A percentile compares a stretch with the other conserved stretches of the same genome.
phyloP scores from a whole-genome alignment of 805 yeast species.

The Teunomyces tritomae region DNA sequence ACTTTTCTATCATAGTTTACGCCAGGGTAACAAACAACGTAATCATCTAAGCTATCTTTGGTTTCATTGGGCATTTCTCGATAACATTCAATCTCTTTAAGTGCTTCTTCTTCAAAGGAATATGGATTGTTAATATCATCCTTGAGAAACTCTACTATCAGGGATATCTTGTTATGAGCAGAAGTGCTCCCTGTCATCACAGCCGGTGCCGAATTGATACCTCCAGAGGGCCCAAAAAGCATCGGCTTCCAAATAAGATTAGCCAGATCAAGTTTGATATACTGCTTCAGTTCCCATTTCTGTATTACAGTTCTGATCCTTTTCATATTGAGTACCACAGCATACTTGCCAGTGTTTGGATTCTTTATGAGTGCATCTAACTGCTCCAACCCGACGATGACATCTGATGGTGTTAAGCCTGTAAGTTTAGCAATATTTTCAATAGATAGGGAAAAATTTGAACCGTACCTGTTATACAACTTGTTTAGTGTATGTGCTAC shows the following conservation, averaged over 20 bases:
- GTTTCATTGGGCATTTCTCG: conserved; percentile 7
- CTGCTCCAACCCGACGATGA: conserved; percentile 81
- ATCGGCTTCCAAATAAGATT: conserved; percentile 77
- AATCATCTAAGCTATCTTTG: conserved; percentile 21
- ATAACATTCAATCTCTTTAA: conserved; percentile 42
- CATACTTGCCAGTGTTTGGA: conserved; percentile 45
- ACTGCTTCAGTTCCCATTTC: conserved; percentile 54
- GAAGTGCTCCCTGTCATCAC: conserved; percentile 23
- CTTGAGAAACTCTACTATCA: conserved; percentile 56
- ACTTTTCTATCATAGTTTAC: conserved; percentile 12
- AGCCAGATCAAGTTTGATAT: conserved; percentile 49
- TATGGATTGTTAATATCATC: conserved; percentile 69
- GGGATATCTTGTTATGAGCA: conserved; percentile 48
- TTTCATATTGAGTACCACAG: conserved; percentile 49
- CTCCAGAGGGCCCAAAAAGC: conserved; percentile 83
- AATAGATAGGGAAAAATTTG: conserved; percentile 43
- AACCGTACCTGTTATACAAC: conserved; percentile 14
- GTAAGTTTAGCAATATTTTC: conserved; percentile 64
- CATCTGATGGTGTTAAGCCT: conserved; percentile 86
- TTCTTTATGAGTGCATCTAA: conserved; percentile 57
- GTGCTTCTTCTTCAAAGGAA: conserved; percentile 55
- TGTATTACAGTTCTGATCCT: conserved; percentile 41
- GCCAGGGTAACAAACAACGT: conserved; percentile 37
- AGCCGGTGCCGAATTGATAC: conserved; percentile 64
- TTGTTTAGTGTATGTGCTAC: conserved; percentile 48